phyloP scores from a whole-genome alignment of 108 stramenopile genomes.

The Nitzschia sp. region DNA sequence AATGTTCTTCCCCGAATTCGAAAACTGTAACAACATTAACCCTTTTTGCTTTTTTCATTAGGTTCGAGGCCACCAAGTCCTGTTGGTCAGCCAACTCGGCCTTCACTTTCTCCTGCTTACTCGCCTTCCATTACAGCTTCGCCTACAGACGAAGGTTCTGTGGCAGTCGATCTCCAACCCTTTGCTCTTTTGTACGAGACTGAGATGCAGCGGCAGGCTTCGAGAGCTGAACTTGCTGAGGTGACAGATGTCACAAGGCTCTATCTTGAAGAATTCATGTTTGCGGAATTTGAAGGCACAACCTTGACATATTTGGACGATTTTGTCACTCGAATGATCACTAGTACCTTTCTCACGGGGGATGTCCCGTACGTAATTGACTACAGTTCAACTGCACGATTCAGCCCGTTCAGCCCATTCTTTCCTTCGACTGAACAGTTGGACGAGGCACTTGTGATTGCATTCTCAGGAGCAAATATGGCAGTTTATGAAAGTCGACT shows the following conservation, averaged over 20 bases:
- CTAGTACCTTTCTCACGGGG: neutral
- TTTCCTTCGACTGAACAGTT: constrained; percentile 22
- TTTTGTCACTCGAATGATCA: constrained; percentile 21
- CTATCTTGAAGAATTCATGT: constrained; percentile 30
- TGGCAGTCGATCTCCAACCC: constrained; percentile 10
- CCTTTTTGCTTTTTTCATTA: no score
- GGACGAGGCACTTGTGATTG: constrained; percentile 15
- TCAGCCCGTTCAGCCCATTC: constrained; percentile 13
- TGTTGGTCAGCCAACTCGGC: neutral
- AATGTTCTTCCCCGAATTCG: no score
- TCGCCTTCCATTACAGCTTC: neutral
- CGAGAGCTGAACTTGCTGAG: constrained; percentile 19
- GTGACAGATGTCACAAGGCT: constrained; percentile 23
- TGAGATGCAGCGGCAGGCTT: constrained; percentile 6
- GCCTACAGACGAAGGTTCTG: constrained; percentile 21
- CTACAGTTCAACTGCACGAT: constrained; percentile 26
- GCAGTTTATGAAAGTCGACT: constrained; percentile 17
- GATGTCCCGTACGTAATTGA: constrained; percentile 10
- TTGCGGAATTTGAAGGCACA: constrained; percentile 20
- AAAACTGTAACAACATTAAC: no score
- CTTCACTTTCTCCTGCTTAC: neutral
- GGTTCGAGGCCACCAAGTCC: constrained; percentile 13
- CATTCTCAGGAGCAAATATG: constrained; percentile 28
- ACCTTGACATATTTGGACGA: constrained; percentile 21
- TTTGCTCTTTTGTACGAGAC: constrained; percentile 22